A percentile compares a stretch with the other conserved stretches of the same genome.
phyloP scores from a whole-genome alignment of 2,329 filamentous ascomycete species.

The Venturia pyrina region DNA sequence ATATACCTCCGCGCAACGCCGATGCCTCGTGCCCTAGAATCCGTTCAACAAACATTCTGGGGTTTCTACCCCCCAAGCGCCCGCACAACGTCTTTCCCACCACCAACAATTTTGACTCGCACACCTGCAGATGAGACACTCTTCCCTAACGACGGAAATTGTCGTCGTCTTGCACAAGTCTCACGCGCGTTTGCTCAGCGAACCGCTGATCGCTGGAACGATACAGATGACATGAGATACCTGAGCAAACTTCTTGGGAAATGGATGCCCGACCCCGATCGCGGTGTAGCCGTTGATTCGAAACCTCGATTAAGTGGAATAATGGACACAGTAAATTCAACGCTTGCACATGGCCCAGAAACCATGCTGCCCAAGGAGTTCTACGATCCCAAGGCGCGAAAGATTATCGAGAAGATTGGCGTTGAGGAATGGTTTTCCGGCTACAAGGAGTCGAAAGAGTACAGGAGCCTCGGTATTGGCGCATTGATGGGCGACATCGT shows the following conservation, averaged over 20 bases:
- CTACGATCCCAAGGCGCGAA: conserved; percentile 64
- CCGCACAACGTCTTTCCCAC: conserved; percentile 31
- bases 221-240: conserved; percentile 71
- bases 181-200: conserved; percentile 38
- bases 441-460: conserved; percentile 75
- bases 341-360: conserved; percentile 68
- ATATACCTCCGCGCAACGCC: conserved; percentile 39
- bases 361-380: conserved; percentile 77
- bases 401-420: conserved; percentile 61
- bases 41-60: conserved; percentile 39
- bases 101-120: conserved; percentile 35
- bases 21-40: conserved; percentile 40
- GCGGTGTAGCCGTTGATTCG: conserved; percentile 69
- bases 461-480: conserved; percentile 82
- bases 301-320: conserved; percentile 79
- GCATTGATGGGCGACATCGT: conserved; percentile 75
- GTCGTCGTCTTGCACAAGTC: conserved; percentile 38
- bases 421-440: conserved; percentile 92
- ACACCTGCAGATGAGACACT: conserved; percentile 38
- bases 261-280: conserved; percentile 66
- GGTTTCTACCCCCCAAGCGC: conserved; percentile 37
- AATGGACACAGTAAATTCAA: conserved; percentile 89
- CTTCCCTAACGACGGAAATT: conserved; percentile 40
- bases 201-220: conserved; percentile 38
- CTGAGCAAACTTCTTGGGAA: conserved; percentile 67